phyloP scores from a whole-genome alignment of 2,329 filamentous ascomycete species.

The Alternaria longipes region DNA sequence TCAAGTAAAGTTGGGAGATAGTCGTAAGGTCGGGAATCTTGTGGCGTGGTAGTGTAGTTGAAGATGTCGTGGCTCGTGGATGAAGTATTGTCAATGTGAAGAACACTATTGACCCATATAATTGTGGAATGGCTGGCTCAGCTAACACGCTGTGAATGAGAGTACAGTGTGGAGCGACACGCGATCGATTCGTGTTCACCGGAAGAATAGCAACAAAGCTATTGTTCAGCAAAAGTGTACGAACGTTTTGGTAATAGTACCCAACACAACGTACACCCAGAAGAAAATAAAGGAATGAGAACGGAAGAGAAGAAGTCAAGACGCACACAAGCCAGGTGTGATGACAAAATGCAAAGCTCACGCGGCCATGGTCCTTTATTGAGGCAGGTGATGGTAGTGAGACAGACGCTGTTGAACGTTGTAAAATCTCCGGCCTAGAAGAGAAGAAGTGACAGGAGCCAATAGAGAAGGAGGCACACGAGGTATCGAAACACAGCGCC shows the following conservation, averaged over 20 bases:
- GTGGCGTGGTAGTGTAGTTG: not conserved
- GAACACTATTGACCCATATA: not conserved
- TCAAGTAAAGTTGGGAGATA: not conserved
- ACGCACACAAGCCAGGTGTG: constrained; percentile 25
- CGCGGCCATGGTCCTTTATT: constrained; percentile 43
- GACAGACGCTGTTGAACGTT: constrained; percentile 39
- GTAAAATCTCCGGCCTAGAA: constrained; percentile 31
- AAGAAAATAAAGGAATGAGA: constrained; percentile 21
- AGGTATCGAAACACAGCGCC: constrained; percentile 48
- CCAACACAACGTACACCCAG: constrained; percentile 22
- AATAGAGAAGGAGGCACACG: constrained; percentile 40
- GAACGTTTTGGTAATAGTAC: constrained; percentile 16
- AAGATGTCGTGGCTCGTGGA: constrained; percentile 2
- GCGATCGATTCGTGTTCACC: not conserved
- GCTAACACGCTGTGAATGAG: not conserved
- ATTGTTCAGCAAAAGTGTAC: constrained; percentile 34
- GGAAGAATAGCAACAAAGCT: constrained; percentile 5
- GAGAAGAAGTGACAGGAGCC: constrained; percentile 41
- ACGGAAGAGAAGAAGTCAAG: constrained; percentile 25
- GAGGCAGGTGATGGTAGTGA: constrained; percentile 40
- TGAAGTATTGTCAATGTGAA: not conserved
- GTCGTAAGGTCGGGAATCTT: not conserved
- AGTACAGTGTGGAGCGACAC: not conserved
- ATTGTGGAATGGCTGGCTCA: not conserved
- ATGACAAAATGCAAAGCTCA: constrained; percentile 24